Evolutionary conservation across 305 asterid genomes (phyloP), one percentile per base, ranked within the genome.

Genomic region (Salvia sclarea): DNA sequence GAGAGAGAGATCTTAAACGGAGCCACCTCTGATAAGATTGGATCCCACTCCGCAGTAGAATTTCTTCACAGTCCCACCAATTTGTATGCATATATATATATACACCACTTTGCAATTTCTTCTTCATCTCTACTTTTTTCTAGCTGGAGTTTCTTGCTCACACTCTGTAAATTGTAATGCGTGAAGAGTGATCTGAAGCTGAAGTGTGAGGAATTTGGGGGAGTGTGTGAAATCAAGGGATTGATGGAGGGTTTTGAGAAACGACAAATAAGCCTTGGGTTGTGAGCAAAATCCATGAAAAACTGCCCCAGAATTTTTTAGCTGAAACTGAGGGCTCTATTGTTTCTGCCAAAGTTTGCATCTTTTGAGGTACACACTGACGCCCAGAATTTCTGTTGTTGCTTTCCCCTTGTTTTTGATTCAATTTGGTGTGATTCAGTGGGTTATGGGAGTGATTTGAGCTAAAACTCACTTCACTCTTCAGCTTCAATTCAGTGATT

Each of bases 311-410:
- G 37, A 48, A 12, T 35, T 38, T 1, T 35, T 38, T 1, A 50
- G 64, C 76, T 72, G 60, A 72, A 64, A 54, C 28, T 35, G 71
- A 72, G 76, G 71, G n/a, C 43, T 72, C 66, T n/a, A 31, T 44
- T 71, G 71, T 63, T 63, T 54, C 49, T 44, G 41, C 35, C 43
- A 13, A 30, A 72, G 30, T 52, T 71, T 41, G 76, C 65, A 43
- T 54, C 60, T 55, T 47, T 55, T 24, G 66, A 72, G 76, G 76
- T 72, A 14, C 63, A 13, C 31, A 28, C 57, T 40, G 28, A 21
- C 48, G 17, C 5, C 43, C 35, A 22, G 16, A 12, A 60, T 35
- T 70, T 48, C 1, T 58, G 40, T 33, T 60, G 57, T 31, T 71
- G 2, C 63, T n/a, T 13, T 48, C 37, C 41, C 57, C 16, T 40